These are phyloP conservation scores for Skeletonema marinoi DNA, from an alignment of 108 stramenopile genomes.

Conservation along the genomic window DNA sequence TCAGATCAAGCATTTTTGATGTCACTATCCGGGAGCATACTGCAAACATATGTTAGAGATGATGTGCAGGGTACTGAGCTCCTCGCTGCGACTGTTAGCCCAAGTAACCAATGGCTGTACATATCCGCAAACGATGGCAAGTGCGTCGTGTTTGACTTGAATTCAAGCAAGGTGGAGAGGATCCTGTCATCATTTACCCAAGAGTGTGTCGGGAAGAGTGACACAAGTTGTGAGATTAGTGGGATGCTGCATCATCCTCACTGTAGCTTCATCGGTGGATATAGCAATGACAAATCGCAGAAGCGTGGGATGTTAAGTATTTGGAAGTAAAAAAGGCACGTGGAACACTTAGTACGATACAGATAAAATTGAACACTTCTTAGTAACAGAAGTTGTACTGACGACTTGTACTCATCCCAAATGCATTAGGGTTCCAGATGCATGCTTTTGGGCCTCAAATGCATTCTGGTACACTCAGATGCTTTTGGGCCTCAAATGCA, in stretches of 20 bases:
- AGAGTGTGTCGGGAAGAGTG: conserved; percentile 36
- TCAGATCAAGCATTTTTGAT: conserved; percentile 66
- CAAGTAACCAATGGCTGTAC: conserved; percentile 71
- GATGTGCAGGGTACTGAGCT: conserved; percentile 54
- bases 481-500: no score
- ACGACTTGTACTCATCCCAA: no score
- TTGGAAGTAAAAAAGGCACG: not conserved
- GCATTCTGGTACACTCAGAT: no score
- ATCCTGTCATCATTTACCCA: conserved; percentile 66
- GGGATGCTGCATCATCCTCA: conserved; percentile 74
- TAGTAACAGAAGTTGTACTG: no score
- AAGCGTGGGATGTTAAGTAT: conserved; percentile 65
- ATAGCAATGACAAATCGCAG: conserved; percentile 78
- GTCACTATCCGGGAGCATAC: conserved; percentile 52
- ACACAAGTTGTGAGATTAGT: conserved; percentile 59
- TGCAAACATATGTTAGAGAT: conserved; percentile 54
- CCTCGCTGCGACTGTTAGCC: conserved; percentile 67
- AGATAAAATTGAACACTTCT: no score
- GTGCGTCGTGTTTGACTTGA: conserved; percentile 71
- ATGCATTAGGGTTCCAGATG: no score
- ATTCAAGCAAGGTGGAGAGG: conserved; percentile 52
- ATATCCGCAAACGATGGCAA: conserved; percentile 60
- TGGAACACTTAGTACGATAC: no score
- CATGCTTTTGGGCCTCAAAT: no score
- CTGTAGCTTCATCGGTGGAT: conserved; percentile 69